These are phyloP conservation scores for Ascochyta clinopodiicola DNA, from an alignment of 2,329 filamentous ascomycete genomes.

Conservation along the genomic window DNA sequence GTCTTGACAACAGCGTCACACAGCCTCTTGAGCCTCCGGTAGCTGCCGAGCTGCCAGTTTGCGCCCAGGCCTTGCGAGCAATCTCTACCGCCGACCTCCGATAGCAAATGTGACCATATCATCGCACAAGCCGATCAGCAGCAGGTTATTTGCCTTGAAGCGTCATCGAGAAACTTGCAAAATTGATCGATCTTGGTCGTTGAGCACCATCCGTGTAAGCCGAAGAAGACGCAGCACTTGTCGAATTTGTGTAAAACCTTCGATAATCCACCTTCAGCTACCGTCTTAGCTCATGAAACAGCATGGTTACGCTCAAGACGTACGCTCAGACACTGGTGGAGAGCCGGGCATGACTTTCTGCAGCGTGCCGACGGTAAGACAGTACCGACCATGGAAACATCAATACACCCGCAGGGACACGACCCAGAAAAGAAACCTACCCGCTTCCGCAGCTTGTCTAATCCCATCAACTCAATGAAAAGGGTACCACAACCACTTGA, in stretches of 20 bases:
- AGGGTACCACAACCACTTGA: not conserved
- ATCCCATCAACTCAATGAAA: not conserved
- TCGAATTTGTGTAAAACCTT: not conserved
- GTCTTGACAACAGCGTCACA: slow-evolving; percentile 15
- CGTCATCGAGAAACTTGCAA: not conserved
- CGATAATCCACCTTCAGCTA: not conserved
- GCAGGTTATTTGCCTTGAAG: not conserved
- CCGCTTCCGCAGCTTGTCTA: slow-evolving; percentile 7
- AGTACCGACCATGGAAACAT: not conserved
- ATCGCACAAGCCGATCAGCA: not conserved
- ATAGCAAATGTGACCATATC: slow-evolving; percentile 1
- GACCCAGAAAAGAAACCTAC: slow-evolving; percentile 2
- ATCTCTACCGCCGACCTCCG: not conserved
- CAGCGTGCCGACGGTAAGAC: slow-evolving; percentile 7
- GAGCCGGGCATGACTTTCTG: not conserved
- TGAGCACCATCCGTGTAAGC: not conserved
- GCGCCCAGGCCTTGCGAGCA: not conserved
- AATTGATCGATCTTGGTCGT: not conserved
- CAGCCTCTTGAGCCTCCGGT: slow-evolving; percentile 17
- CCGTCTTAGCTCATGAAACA: not conserved
- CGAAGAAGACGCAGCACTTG: not conserved
- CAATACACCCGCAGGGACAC: not conserved
- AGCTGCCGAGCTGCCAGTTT: slow-evolving; percentile 8
- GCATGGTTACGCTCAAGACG: not conserved
- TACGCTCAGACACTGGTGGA: not conserved